Conservation (phyloP, 2,329 filamentous ascomycete genomes). For the Phialocephala subalpina region DNA sequence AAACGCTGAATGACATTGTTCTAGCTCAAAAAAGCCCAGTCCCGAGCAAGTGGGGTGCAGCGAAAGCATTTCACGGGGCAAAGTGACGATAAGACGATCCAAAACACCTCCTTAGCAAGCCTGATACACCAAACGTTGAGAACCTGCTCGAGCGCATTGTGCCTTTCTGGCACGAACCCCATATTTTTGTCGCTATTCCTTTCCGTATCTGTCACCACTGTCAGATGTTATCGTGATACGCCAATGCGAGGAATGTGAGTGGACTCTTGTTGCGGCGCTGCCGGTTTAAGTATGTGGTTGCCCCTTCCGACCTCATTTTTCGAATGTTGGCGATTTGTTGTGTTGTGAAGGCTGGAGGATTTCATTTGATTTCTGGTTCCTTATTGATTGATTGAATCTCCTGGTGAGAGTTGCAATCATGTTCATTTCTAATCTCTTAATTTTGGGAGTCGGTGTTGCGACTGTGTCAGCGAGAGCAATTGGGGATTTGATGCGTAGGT, state of each 20-base stretch:
- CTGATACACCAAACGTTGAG: conserved; percentile 8
- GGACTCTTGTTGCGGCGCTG: neutral
- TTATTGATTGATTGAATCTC: conserved; percentile 24
- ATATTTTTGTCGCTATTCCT: neutral
- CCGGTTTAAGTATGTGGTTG: conserved; percentile 3
- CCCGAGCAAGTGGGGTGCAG: conserved; percentile 1
- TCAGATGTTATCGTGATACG: conserved; percentile 9
- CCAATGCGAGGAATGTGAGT: neutral
- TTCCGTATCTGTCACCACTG: neutral
- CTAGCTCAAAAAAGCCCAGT: neutral
- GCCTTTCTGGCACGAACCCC: neutral
- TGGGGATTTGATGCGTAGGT: conserved; percentile 27
- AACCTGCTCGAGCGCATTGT: conserved; percentile 7
- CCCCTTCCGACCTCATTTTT: neutral
- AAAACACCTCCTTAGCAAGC: conserved; percentile 1
- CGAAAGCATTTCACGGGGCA: neutral
- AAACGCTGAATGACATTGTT: neutral
- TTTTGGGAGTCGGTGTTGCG: conserved; percentile 25
- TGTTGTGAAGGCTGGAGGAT: neutral
- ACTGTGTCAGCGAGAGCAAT: conserved; percentile 29
- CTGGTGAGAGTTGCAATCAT: conserved; percentile 29
- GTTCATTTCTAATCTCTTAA: conserved; percentile 30
- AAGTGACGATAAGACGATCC: conserved; percentile 8
- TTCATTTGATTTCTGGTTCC: conserved; percentile 11
- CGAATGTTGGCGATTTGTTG: conserved; percentile 2